phyloP scores from a whole-genome alignment of 768 basidiomycete genomes.

The Suillus weaverae region DNA sequence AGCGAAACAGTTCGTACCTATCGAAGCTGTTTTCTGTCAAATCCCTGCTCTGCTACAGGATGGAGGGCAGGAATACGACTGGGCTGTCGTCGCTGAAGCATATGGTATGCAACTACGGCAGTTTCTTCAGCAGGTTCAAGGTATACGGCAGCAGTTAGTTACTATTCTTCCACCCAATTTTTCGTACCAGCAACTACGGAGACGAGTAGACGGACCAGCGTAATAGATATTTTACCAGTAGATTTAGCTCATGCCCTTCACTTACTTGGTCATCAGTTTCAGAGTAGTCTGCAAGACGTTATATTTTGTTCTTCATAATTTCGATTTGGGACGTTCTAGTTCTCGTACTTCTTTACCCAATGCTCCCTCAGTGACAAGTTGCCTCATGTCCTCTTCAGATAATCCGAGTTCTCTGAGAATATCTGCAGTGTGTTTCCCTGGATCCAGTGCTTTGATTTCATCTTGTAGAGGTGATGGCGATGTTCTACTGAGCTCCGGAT shows the following conservation, averaged over 20 bases:
- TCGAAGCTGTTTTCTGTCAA: slow-evolving; percentile 23
- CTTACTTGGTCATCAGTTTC: background rate
- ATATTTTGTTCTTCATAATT: slow-evolving; percentile 20
- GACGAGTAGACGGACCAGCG: slow-evolving; percentile 24
- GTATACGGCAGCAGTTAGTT: slow-evolving; percentile 30
- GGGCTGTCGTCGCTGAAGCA: slow-evolving; percentile 31
- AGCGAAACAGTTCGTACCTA: slow-evolving; percentile 26
- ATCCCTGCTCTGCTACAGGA: slow-evolving; percentile 22
- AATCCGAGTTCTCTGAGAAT: slow-evolving; percentile 55
- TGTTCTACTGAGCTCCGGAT: slow-evolving; percentile 45
- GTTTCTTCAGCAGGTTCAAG: slow-evolving; percentile 31
- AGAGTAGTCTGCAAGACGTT: background rate
- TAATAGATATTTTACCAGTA: slow-evolving; percentile 11
- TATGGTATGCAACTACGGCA: slow-evolving; percentile 31
- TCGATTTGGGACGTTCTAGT: slow-evolving; percentile 22
- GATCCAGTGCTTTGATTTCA: slow-evolving; percentile 30
- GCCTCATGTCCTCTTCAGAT: slow-evolving; percentile 37
- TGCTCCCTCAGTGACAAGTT: slow-evolving; percentile 48
- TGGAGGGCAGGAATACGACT: slow-evolving; percentile 28
- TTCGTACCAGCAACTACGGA: slow-evolving; percentile 32
- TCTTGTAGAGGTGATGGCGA: slow-evolving; percentile 22
- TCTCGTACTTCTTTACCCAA: slow-evolving; percentile 38
- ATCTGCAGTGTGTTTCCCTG: slow-evolving; percentile 56
- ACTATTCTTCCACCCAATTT: slow-evolving; percentile 34
- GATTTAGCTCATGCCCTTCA: background rate